Conservation (phyloP, 805 yeast genomes). For the Sugiyamaella boreocaroliniensis region DNA sequence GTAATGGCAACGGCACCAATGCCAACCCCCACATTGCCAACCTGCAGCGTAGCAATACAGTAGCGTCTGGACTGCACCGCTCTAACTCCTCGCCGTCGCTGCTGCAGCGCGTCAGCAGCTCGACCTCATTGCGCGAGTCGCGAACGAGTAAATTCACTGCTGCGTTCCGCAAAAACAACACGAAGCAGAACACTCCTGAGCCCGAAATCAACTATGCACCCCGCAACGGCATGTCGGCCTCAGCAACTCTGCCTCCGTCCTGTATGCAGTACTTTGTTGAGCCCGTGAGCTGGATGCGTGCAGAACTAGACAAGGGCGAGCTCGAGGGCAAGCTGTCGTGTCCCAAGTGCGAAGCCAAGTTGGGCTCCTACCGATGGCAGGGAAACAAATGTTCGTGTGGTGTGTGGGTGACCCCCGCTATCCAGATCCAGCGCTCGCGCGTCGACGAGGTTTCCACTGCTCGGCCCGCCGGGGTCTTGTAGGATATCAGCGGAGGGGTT, state of each 20-base stretch:
- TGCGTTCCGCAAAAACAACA: neutral
- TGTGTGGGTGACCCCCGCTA: conserved; percentile 89
- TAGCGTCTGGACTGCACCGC: neutral
- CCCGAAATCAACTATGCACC: conserved; percentile 12
- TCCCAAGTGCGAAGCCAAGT: conserved; percentile 75
- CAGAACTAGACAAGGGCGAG: conserved; percentile 63
- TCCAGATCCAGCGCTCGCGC: conserved; percentile 71
- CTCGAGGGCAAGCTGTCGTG: conserved; percentile 84
- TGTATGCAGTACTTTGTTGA: conserved; percentile 88
- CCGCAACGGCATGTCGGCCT: conserved; percentile 18
- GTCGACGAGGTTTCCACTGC: conserved; percentile 52
- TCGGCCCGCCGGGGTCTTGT: conserved; percentile 3
- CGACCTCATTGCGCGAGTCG: neutral
- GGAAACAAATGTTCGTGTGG: conserved; percentile 95
- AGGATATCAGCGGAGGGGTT: conserved; percentile 1
- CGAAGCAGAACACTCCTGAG: neutral
- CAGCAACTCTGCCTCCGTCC: conserved; percentile 19
- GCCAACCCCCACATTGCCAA: conserved; percentile 1
- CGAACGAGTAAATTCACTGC: neutral
- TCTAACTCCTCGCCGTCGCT: neutral
- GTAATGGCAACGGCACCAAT: conserved; percentile 9
- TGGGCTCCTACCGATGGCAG: conserved; percentile 92
- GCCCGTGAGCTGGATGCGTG: conserved; percentile 89
- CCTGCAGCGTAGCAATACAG: neutral
- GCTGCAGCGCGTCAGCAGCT: neutral